These are phyloP conservation scores for Sarocladiaceae sp. DNA, from an alignment of 2,329 filamentous ascomycete genomes.

Conservation along the genomic window DNA sequence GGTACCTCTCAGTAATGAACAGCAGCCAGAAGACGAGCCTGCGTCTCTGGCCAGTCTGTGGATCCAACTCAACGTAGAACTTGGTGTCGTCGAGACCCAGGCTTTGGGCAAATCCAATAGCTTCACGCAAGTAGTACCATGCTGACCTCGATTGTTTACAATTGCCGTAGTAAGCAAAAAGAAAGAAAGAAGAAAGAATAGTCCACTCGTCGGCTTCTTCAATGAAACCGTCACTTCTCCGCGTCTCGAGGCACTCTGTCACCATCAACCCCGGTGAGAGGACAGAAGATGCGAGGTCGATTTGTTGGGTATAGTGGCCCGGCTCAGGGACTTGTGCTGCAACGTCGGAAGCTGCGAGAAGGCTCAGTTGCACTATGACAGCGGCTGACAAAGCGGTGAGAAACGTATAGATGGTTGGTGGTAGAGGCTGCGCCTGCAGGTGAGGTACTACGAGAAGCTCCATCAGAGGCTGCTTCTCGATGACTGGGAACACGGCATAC, in stretches of 20 bases:
- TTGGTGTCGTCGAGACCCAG: slow-evolving; percentile 15
- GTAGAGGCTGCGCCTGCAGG: not conserved
- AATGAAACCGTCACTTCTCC: slow-evolving; percentile 12
- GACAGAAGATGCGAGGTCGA: not conserved
- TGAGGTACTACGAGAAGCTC: slow-evolving; percentile 1
- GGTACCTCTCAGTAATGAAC: slow-evolving; percentile 18
- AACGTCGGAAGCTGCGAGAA: not conserved
- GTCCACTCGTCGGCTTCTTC: slow-evolving; percentile 17
- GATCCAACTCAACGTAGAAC: slow-evolving; percentile 12
- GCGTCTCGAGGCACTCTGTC: slow-evolving; percentile 13
- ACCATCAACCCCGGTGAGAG: slow-evolving; percentile 13
- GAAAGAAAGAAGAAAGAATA: slow-evolving; percentile 18
- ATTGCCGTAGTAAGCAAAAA: slow-evolving; percentile 17
- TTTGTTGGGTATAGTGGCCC: not conserved
- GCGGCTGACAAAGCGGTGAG: slow-evolving; percentile 16
- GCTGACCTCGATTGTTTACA: slow-evolving; percentile 13
- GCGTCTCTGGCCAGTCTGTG: slow-evolving; percentile 13
- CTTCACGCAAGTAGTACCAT: slow-evolving; percentile 18
- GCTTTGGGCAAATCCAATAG: slow-evolving; percentile 17
- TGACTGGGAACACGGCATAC: slow-evolving; percentile 18
- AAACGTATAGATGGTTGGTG: slow-evolving; percentile 9
- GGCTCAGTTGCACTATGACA: slow-evolving; percentile 17
- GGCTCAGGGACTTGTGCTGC: not conserved
- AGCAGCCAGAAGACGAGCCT: slow-evolving; percentile 19
- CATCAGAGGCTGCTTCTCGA: slow-evolving; percentile 14